Conservation (phyloP, 139 green algal species). For the Chlorella sp. region DNA sequence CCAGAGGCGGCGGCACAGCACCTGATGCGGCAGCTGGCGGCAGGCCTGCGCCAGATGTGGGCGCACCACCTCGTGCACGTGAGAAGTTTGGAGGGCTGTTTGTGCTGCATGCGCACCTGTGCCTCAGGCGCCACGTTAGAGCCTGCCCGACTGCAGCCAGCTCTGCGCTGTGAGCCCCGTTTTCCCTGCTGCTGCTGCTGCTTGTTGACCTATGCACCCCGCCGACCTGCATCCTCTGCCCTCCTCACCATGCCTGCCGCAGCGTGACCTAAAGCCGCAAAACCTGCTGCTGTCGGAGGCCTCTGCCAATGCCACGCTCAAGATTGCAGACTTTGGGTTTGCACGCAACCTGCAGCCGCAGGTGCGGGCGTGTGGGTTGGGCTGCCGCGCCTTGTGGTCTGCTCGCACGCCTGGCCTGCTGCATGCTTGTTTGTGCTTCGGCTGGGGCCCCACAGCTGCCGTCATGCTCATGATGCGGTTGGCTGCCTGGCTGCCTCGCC, state of each 20-base stretch:
- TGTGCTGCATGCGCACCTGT: too few species aligned
- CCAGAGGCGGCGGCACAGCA: constrained; percentile 72
- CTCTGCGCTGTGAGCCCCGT: too few species aligned
- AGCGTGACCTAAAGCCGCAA: constrained; percentile 98
- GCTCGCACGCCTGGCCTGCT: too few species aligned
- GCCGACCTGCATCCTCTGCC: too few species aligned
- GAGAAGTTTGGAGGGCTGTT: too few species aligned
- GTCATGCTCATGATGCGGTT: too few species aligned
- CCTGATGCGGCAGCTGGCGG: constrained; percentile 89
- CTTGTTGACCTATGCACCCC: not conserved
- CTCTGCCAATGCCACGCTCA: constrained; percentile 62
- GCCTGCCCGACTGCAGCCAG: too few species aligned
- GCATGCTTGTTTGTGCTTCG: too few species aligned
- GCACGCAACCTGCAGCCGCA: constrained; percentile 89
- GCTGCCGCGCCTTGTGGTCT: too few species aligned
- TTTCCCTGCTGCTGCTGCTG: not conserved
- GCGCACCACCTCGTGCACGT: constrained; percentile 90
- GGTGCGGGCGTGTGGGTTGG: too few species aligned
- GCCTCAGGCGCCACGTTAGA: too few species aligned
- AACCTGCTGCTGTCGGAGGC: constrained; percentile 89
- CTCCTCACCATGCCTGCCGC: constrained; percentile 29
- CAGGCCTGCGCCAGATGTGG: constrained; percentile 88
- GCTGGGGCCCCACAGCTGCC: too few species aligned
- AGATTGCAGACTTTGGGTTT: constrained; percentile 99
- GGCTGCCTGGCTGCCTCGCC: not conserved